These are phyloP conservation scores for Penicillium sp. DNA, from an alignment of 2,329 filamentous ascomycete genomes.

Conservation along the genomic window DNA sequence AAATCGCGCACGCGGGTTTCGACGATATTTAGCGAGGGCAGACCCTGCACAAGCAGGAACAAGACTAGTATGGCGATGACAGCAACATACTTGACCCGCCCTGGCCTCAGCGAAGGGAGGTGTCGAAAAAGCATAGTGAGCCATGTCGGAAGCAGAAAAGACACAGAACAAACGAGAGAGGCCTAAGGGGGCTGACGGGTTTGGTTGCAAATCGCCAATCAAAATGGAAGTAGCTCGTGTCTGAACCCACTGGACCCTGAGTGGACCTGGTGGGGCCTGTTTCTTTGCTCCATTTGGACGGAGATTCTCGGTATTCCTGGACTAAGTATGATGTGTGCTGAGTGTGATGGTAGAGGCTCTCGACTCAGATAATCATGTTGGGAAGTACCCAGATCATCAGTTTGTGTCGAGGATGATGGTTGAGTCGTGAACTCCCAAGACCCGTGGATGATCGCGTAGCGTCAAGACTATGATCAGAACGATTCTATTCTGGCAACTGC, in stretches of 20 bases:
- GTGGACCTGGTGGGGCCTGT: no score
- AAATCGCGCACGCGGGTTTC: background rate
- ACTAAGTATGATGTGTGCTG: no score
- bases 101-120: slow-evolving; percentile 1
- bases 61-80: slow-evolving; percentile 4
- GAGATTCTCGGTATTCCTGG: no score
- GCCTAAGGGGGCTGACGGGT: background rate
- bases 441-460: no score
- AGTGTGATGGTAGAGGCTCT: no score
- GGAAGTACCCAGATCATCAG: no score
- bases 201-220: background rate
- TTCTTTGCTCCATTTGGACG: no score
- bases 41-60: slow-evolving; percentile 8
- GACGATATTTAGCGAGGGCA: slow-evolving; percentile 8
- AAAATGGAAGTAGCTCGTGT: background rate
- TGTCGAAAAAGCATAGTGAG: slow-evolving; percentile 11
- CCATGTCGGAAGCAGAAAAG: background rate
- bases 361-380: no score
- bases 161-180: background rate
- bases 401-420: no score
- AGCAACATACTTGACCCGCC: slow-evolving; percentile 7
- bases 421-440: no score
- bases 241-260: background rate
- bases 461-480: no score
- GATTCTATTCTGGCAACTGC: no score